Conservation (phyloP, 345 rosid species). For the Eutrema japonicum region DNA sequence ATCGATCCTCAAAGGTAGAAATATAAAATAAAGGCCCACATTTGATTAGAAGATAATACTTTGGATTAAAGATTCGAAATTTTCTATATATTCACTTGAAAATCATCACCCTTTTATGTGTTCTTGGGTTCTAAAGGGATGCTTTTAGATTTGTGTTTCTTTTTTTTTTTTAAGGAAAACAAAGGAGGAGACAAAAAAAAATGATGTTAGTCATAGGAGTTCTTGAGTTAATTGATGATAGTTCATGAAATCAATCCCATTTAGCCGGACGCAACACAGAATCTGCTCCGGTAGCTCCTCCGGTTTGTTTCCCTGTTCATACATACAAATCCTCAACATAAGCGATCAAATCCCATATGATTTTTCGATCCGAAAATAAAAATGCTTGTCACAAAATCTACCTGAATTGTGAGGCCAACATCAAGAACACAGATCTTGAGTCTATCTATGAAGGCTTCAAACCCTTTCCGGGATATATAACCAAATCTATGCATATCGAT, state of each 20-base stretch:
- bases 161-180: background rate
- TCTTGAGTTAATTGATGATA: slow-evolving; percentile 72
- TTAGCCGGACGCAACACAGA: slow-evolving; percentile 78
- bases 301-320: slow-evolving; percentile 74
- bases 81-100: slow-evolving; percentile 37
- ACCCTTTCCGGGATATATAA: slow-evolving; percentile 90
- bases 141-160: slow-evolving; percentile 14
- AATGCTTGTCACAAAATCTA: slow-evolving; percentile 29
- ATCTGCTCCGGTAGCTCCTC: slow-evolving; percentile 97
- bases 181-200: slow-evolving; percentile 22
- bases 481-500: slow-evolving; percentile 97
- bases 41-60: background rate
- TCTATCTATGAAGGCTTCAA: slow-evolving; percentile 79
- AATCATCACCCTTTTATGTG: slow-evolving; percentile 31
- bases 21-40: background rate
- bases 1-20: slow-evolving; percentile 6
- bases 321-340: slow-evolving; percentile 20
- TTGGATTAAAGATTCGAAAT: slow-evolving; percentile 15
- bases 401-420: slow-evolving; percentile 97
- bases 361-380: background rate
- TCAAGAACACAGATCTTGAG: slow-evolving; percentile 77
- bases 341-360: background rate
- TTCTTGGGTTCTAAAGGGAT: slow-evolving; percentile 27
- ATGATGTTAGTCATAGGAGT: slow-evolving; percentile 38
- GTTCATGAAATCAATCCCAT: slow-evolving; percentile 71